A percentile compares a stretch with the other conserved stretches of the same genome.
phyloP scores from a whole-genome alignment of 257 asterid species.

The Henckelia pumila region DNA sequence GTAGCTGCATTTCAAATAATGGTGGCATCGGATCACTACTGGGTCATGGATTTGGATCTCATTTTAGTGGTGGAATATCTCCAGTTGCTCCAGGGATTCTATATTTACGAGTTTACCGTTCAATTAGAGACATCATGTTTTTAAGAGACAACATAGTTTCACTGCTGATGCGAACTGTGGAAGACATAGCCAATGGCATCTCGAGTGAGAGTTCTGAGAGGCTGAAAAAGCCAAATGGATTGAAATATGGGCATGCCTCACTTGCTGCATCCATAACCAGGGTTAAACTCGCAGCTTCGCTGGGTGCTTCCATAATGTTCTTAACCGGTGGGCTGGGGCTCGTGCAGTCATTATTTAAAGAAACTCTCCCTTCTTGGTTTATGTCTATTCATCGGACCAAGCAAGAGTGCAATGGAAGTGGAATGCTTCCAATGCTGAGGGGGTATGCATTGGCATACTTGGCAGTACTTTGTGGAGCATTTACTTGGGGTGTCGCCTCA shows the following conservation, averaged over 20 bases:
- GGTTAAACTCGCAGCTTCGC: slow-evolving; percentile 84
- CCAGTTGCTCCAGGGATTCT: slow-evolving; percentile 95
- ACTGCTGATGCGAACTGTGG: slow-evolving; percentile 71
- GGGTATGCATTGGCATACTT: slow-evolving; percentile 85
- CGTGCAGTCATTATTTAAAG: slow-evolving; percentile 75
- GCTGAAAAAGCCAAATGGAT: slow-evolving; percentile 40
- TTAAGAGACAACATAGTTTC: slow-evolving; percentile 74
- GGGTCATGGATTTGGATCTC: slow-evolving; percentile 98
- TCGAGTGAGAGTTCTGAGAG: slow-evolving; percentile 30
- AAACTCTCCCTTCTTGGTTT: slow-evolving; percentile 94
- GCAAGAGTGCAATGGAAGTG: slow-evolving; percentile 35
- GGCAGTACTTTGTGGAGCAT: slow-evolving; percentile 66
- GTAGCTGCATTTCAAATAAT: slow-evolving; percentile 54
- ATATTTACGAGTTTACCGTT: slow-evolving; percentile 75
- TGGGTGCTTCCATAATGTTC: slow-evolving; percentile 78
- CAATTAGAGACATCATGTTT: slow-evolving; percentile 82
- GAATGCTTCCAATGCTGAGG: slow-evolving; percentile 54
- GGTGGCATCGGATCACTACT: slow-evolving; percentile 92
- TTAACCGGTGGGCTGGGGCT: slow-evolving; percentile 79
- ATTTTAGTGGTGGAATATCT: slow-evolving; percentile 79
- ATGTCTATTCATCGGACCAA: slow-evolving; percentile 53
- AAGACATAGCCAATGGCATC: slow-evolving; percentile 50
- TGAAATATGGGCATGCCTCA: slow-evolving; percentile 48
- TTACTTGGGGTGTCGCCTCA: slow-evolving; percentile 74
- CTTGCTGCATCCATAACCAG: slow-evolving; percentile 64